phyloP scores from a whole-genome alignment of 495 filamentous ascomycete genomes.

The Aspergillus conjunctus region DNA sequence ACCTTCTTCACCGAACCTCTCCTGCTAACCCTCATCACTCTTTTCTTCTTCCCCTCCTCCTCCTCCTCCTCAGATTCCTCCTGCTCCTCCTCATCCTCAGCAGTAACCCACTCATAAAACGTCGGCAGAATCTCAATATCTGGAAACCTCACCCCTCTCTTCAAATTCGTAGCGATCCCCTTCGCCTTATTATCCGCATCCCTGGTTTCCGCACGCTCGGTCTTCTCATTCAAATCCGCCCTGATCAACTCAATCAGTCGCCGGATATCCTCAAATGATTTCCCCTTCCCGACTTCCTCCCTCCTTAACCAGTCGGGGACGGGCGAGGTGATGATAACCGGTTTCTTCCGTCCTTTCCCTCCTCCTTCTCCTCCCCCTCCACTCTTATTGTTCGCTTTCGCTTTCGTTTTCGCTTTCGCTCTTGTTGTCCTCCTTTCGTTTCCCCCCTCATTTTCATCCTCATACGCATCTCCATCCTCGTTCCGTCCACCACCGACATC shows the following conservation, averaged over 20 bases:
- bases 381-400: neutral
- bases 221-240: neutral
- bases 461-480: neutral
- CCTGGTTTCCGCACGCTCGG: neutral
- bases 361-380: constrained; percentile 2
- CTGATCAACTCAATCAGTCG: constrained; percentile 20
- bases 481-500: neutral
- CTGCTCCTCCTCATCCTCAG: neutral
- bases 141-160: constrained; percentile 46
- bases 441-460: neutral
- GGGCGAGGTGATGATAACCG: constrained; percentile 27
- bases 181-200: neutral
- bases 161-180: neutral
- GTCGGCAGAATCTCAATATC: constrained; percentile 70
- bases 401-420: neutral
- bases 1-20: neutral
- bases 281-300: constrained; percentile 26
- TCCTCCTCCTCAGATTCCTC: neutral
- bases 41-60: neutral
- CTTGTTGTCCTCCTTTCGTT: neutral
- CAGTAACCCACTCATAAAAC: constrained; percentile 38
- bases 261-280: constrained; percentile 38
- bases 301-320: constrained; percentile 40
- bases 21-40: constrained; percentile 1
- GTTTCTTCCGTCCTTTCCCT: constrained; percentile 18